phyloP scores from a whole-genome alignment of 2,329 filamentous ascomycete species.

The Knoxdaviesia proteae region DNA sequence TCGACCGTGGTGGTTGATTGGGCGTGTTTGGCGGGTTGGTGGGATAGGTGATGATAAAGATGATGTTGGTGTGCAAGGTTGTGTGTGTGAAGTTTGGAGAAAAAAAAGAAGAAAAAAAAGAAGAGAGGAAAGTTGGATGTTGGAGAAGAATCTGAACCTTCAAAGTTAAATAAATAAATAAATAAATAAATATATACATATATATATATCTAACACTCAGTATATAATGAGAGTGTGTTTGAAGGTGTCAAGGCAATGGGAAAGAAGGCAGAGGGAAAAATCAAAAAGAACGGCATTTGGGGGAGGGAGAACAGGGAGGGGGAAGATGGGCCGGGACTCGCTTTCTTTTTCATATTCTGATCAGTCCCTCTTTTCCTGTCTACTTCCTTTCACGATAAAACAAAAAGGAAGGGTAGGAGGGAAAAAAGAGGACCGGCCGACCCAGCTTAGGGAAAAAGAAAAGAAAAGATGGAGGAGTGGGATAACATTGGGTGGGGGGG shows the following conservation, averaged over 20 bases:
- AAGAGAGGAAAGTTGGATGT: not conserved
- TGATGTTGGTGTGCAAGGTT: constrained; percentile 6
- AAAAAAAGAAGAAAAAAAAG: constrained; percentile 1
- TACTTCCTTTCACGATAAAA: not conserved
- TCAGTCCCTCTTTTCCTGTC: not conserved
- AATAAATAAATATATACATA: not conserved
- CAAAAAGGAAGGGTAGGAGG: not conserved
- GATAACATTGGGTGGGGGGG: not conserved
- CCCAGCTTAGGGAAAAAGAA: not conserved
- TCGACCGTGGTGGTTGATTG: not conserved
- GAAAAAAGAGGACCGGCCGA: not conserved
- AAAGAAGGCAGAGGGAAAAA: not conserved
- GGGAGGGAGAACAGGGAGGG: too few relatives aligned
- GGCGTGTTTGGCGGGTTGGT: not conserved
- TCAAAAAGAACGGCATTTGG: not conserved
- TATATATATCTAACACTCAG: not conserved
- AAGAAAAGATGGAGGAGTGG: not conserved
- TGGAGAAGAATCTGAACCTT: too few relatives aligned
- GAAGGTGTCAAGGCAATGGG: not conserved
- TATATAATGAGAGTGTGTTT: not conserved
- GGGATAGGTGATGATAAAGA: not conserved
- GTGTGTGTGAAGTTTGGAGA: constrained; percentile 5
- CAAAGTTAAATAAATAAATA: not conserved
- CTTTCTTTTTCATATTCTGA: too few relatives aligned
- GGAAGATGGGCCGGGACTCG: too few relatives aligned